Base-by-base conservation (phyloP, 1,139 yeast genomes). In the Saccharomyces uvarum region DNA sequence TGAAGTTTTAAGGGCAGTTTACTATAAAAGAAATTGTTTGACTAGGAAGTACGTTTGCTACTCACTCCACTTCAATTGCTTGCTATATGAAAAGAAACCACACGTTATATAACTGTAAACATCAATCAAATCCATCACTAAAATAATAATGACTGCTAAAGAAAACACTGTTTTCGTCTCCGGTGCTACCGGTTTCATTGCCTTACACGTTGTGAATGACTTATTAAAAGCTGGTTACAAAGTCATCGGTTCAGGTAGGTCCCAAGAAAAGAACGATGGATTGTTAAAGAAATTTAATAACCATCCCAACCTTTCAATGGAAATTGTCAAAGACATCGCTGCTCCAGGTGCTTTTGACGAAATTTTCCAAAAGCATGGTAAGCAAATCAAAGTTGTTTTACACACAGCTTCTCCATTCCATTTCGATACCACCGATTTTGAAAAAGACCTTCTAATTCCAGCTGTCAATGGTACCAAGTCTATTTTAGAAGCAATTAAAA, bases 141-240 rank as follows among this genome's bases (percentile, higher is more conserved):
- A 16, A 38, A 9, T 8, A 38, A 38, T 38, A 13, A 38, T 38
- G 44, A 16, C 26, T 11, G 19, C 44, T 19, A 24, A 38, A 14
- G 47, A 47, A 31, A 48, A 48, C n/a, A 51, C 67, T 14, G 77
- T 75, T 14, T 73, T 77, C 49, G 70, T 79, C 31, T 72, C 81
- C 2, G 83, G 83, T 33, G 81, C 81, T 24, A 69, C 77, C 24
- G 83, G 83, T n/a, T 79, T 72, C 59, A 73, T 79, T 58, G 81
- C 82, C 33, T 76, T 74, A 57, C 78, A 78, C 58, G 67, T 77
- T 19, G 68, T 72, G 32, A 59, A 64, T 28, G 62, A 58, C 19
- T 62, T 73, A 16, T 41, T 67, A 16, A 51, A 49, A 14, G 59
- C 62, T 14, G 63, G 63, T 3, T 70, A 70, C 55, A 51, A 54